Base-by-base conservation (phyloP, 495 filamentous ascomycete genomes). In the Umbilicaria muhlenbergii region DNA sequence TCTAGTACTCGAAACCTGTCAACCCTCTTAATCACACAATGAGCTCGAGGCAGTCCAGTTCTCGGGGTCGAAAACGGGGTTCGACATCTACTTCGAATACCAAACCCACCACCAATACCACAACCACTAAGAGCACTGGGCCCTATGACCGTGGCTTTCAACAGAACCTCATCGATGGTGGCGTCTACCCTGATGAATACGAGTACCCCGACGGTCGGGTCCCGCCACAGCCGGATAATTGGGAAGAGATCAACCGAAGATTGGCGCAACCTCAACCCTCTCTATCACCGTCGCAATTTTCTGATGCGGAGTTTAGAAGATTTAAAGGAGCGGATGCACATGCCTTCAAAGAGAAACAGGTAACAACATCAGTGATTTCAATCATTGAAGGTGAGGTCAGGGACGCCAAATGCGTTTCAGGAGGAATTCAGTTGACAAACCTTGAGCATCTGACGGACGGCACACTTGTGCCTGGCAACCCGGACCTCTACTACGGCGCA, bases 401-500 rank as follows among this genome's bases (percentile, higher is more conserved):
- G 19, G 19, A 21, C 2, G 5, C 19, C 5, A 21, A 5, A 21
- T 21, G 19, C 19, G 19, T 21, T 21, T n/a, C n/a, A 10, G 39
- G 51, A 41, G 41, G 48, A 43, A 39, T 56, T 16, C 43, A 42
- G 10, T 65, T 67, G 42, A 51, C 39, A 24, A 64, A 63, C 43
- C 50, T 67, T 34, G 49, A 55, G 10, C 52, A 37, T 38, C 33
- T 67, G 28, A 59, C 53, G 0, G 53, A 61, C 46, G 46, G 48
- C 35, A 52, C 43, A 16, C 21, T 51, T 15, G 36, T 39, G 13
- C 18, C 15, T 18, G 47, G 34, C 35, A 47, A 38, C 17, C 42
- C 42, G 16, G 45, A 50, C 36, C 16, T 16, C 13, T 50, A 42
- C 39, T 32, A 50, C 34, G 32, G 38, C 10, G 48, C 38, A 31